Percentiles rank a stretch among this genome's conserved stretches.
Conservation (phyloP, 805 yeast species). For the Candida easanensis region DNA sequence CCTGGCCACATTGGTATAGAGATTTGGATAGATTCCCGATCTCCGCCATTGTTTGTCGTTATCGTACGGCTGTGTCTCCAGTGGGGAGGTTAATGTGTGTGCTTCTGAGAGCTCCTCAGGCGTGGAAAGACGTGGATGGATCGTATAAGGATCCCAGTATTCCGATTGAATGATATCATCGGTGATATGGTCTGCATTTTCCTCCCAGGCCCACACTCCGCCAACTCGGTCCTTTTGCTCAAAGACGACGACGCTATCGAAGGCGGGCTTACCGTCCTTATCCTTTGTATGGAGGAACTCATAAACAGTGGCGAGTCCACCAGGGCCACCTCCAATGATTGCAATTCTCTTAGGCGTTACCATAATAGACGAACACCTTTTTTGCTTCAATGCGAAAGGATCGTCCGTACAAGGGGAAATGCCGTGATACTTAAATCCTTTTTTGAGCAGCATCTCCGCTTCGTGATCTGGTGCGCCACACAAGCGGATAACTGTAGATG, state of each 20-base stretch:
- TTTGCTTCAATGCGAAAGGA: too few relatives aligned
- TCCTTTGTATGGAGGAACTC: constrained; percentile 33
- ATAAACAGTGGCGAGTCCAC: constrained; percentile 39
- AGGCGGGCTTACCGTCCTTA: constrained; percentile 6
- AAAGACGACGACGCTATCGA: constrained; percentile 34
- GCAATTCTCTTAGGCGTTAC: constrained; percentile 33
- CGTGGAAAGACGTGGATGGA: constrained; percentile 7
- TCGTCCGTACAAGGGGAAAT: too few relatives aligned
- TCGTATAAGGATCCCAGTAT: constrained; percentile 11
- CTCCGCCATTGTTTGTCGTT: constrained; percentile 12
- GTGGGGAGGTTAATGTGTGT: constrained; percentile 1
- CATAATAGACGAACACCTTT: too few relatives aligned
- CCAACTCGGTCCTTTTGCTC: constrained; percentile 39
- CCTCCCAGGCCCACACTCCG: constrained; percentile 40
- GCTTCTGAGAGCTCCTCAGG: constrained; percentile 1
- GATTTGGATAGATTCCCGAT: constrained; percentile 25
- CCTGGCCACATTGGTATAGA: constrained; percentile 38
- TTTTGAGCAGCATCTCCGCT: too few relatives aligned
- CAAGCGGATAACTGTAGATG: too few relatives aligned
- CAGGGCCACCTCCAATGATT: constrained; percentile 48
- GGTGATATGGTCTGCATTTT: constrained; percentile 8
- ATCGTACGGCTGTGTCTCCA: background rate
- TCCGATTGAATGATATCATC: background rate
- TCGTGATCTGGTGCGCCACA: too few relatives aligned
- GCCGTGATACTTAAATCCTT: too few relatives aligned